Percentiles rank a stretch among this genome's conserved stretches.
Evolutionary conservation across 805 yeast species (phyloP).

Genomic region (Lipomyces orientalis): DNA sequence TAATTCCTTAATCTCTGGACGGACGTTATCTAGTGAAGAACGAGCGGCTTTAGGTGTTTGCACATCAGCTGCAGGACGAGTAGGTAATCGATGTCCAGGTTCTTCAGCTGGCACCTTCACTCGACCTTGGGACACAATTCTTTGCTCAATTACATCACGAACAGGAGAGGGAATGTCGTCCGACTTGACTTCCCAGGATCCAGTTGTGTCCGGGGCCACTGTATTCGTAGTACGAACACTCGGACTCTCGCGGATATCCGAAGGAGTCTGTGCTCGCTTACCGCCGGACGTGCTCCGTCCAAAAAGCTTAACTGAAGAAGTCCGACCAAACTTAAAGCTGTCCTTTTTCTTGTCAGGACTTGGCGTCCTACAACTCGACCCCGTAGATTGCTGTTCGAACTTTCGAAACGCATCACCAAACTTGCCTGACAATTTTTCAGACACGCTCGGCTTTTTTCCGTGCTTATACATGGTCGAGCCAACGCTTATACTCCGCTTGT

Average conservation of each 20-base stretch:
- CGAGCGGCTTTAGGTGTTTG: not conserved
- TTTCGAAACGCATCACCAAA: slow-evolving; percentile 35
- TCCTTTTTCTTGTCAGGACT: slow-evolving; percentile 27
- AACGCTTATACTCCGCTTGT: slow-evolving; percentile 5
- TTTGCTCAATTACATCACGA: slow-evolving; percentile 8
- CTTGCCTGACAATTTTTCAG: slow-evolving; percentile 26
- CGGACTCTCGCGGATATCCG: not conserved
- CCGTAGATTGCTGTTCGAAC: slow-evolving; percentile 24
- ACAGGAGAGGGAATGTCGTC: slow-evolving; percentile 11
- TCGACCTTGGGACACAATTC: not conserved
- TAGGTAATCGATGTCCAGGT: not conserved
- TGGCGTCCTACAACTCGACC: slow-evolving; percentile 11
- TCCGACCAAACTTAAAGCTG: slow-evolving; percentile 16
- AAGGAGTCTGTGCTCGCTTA: not conserved
- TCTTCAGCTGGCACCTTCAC: not conserved
- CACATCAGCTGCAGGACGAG: not conserved
- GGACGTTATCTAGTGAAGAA: not conserved
- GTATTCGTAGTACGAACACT: not conserved
- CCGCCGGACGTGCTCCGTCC: slow-evolving; percentile 9
- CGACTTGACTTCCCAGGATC: slow-evolving; percentile 20
- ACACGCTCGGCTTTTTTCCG: slow-evolving; percentile 28
- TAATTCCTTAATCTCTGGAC: not conserved
- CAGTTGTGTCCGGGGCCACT: slow-evolving; percentile 9
- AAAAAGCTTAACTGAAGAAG: slow-evolving; percentile 22
- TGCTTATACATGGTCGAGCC: slow-evolving; percentile 22